phyloP scores from a whole-genome alignment of 805 yeast species.

The Metschnikowia henanensis region DNA sequence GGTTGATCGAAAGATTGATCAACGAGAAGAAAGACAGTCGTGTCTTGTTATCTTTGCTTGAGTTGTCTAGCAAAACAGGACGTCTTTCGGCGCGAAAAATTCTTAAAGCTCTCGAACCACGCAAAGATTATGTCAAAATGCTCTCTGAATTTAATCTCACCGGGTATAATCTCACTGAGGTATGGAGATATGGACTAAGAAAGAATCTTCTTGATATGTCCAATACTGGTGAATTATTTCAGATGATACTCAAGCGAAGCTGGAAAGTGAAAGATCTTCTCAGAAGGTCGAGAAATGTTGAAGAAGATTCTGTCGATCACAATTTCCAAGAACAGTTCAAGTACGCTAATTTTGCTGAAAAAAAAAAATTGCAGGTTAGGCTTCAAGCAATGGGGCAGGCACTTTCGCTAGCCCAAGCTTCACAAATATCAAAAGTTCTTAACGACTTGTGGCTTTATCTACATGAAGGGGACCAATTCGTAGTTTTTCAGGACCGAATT shows the following conservation, averaged over 20 bases:
- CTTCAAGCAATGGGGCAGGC: slow-evolving; percentile 32
- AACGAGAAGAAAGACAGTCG: neutral
- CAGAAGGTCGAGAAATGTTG: slow-evolving; percentile 1
- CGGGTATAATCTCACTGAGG: slow-evolving; percentile 14
- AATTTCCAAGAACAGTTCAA: slow-evolving; percentile 18
- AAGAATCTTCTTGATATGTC: slow-evolving; percentile 11
- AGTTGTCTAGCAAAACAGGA: slow-evolving; percentile 5
- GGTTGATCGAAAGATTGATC: neutral
- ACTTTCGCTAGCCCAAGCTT: slow-evolving; percentile 23
- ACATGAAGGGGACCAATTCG: slow-evolving; percentile 6
- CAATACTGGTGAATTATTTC: slow-evolving; percentile 13
- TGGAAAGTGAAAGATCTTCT: slow-evolving; percentile 13
- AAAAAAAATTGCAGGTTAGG: slow-evolving; percentile 25
- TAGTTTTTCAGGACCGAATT: slow-evolving; percentile 9
- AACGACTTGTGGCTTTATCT: slow-evolving; percentile 11
- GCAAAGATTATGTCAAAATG: neutral
- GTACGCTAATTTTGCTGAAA: slow-evolving; percentile 19
- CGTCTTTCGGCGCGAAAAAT: slow-evolving; percentile 1
- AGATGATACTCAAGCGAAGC: slow-evolving; percentile 13
- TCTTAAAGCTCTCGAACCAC: neutral
- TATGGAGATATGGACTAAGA: slow-evolving; percentile 17
- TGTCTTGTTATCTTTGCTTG: slow-evolving; percentile 4
- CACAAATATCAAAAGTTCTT: slow-evolving; percentile 19
- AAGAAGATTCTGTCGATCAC: slow-evolving; percentile 1
- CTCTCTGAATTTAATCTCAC: slow-evolving; percentile 6